Evolutionary conservation across 2,329 filamentous ascomycete species (phyloP).

Genomic region (Xylariaceae sp.): DNA sequence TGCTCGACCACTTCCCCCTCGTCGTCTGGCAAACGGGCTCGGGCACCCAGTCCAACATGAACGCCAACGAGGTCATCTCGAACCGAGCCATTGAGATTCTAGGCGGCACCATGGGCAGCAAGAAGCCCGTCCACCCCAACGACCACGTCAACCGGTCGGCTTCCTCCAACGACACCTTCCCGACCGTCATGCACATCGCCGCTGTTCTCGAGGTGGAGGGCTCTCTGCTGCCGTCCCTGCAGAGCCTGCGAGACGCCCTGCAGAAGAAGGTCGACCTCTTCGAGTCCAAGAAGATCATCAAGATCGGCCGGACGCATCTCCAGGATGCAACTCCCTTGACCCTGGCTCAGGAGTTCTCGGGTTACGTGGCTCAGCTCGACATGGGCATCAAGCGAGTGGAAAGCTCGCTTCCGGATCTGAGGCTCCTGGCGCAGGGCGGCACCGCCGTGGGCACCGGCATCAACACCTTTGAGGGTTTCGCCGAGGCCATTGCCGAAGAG

Average conservation of each 20-base stretch:
- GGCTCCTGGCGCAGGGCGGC: slow-evolving; percentile 86
- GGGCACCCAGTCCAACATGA: slow-evolving; percentile 99
- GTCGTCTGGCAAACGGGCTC: slow-evolving; percentile 99
- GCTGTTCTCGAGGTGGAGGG: slow-evolving; percentile 89
- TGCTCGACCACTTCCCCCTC: slow-evolving; percentile 94
- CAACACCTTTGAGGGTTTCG: slow-evolving; percentile 96
- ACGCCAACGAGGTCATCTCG: slow-evolving; percentile 99
- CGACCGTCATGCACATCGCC: slow-evolving; percentile 98
- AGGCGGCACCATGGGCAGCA: slow-evolving; percentile 86
- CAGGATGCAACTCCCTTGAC: slow-evolving; percentile 96
- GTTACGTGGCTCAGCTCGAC: slow-evolving; percentile 91
- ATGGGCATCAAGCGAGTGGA: slow-evolving; percentile 83
- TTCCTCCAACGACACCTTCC: slow-evolving; percentile 98
- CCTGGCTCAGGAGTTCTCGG: slow-evolving; percentile 94
- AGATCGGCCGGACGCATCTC: slow-evolving; percentile 95
- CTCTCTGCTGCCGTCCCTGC: slow-evolving; percentile 74
- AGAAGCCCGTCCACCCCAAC: slow-evolving; percentile 98
- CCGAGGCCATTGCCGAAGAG: slow-evolving; percentile 84
- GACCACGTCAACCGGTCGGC: slow-evolving; percentile 99
- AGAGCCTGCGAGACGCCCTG: slow-evolving; percentile 73
- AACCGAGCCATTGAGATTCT: slow-evolving; percentile 98
- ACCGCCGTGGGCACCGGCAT: slow-evolving; percentile 95
- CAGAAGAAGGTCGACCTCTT: slow-evolving; percentile 87
- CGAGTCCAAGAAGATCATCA: slow-evolving; percentile 82
- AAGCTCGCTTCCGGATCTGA: slow-evolving; percentile 72